Percentiles rank a stretch among this genome's conserved stretches.
Conservation (phyloP, 768 basidiomycete genomes). For the Lepiota venenata region DNA sequence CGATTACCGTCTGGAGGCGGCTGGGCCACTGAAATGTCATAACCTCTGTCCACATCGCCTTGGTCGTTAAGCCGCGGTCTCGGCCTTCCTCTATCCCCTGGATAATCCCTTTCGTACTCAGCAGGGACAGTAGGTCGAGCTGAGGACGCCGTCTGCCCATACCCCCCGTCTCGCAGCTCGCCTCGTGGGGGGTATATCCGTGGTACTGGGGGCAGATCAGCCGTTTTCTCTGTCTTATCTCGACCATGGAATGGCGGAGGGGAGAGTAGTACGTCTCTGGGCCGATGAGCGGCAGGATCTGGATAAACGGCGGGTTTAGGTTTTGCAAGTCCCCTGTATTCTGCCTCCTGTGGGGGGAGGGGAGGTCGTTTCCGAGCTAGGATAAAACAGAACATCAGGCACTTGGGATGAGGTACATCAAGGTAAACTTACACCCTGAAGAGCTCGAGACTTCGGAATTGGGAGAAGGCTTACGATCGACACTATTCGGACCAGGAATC, state of each 20-base stretch:
- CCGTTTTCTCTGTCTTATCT: neutral
- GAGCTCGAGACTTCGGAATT: neutral
- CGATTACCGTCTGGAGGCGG: neutral
- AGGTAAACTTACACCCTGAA: neutral
- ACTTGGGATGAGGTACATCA: neutral
- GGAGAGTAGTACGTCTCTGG: neutral
- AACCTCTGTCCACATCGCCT: neutral
- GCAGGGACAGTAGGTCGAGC: neutral
- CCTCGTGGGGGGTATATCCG: neutral
- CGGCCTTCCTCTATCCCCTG: neutral
- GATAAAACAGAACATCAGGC: neutral
- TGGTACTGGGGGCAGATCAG: neutral
- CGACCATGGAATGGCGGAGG: neutral
- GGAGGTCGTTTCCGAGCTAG: conserved; percentile 8
- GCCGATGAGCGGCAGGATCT: neutral
- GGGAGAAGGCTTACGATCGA: neutral
- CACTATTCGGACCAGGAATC: neutral
- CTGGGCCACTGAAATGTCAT: neutral
- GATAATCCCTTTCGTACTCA: conserved; percentile 5
- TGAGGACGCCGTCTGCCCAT: neutral
- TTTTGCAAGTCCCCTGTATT: conserved; percentile 2
- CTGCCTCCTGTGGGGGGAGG: conserved; percentile 6
- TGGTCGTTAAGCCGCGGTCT: neutral
- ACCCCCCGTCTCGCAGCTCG: neutral
- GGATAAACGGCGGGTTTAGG: neutral